Base-by-base conservation (phyloP, 257 asterid species). In the Cruciata laevipes region DNA sequence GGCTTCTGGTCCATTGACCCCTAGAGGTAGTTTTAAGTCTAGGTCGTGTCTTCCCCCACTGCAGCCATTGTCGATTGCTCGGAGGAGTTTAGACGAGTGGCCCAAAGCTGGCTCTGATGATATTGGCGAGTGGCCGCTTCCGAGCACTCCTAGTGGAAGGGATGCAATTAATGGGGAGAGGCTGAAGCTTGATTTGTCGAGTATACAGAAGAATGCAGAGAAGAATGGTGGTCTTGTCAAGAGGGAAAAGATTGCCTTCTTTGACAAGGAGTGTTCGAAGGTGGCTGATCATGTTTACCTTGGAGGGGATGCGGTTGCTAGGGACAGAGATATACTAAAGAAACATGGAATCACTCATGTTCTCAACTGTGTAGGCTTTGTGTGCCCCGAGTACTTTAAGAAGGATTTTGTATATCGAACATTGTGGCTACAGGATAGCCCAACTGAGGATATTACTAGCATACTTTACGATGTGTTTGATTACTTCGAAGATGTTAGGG, bases 51-150 rank as follows among this genome's bases (percentile, higher is more conserved):
- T 83, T 37, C 87, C 85, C n/a, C 83, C 83, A 0, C 38, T 80
- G 69, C 84, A 80, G 67, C 86, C 86, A 4, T 63, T 83, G 75
- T 77, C 87, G 17, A 83, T 80, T 69, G 78, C 83, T 71, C 78
- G 85, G 13, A 78, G 87, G 61, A 83, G 87, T 64, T 62, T 83
- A 62, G 87, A 83, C 47, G 85, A 83, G 74, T 83, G 87, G 87
- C 87, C 87, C 7, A 83, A 77, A 80, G 87, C 83, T 68, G 80
- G 85, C 31, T 80, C 87, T 35, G 87, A 83, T 75, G 87, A 83
- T 73, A 71, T 83, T 56, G 87, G 87, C 7, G 87, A 83, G 65
- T 83, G 85, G 85, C 85, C 85, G 0, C 83, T 78, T 58, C 81
- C 82, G 17, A 59, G 71, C 61, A 83, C 87, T 37, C 87, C 87